Percentiles rank a stretch among this genome's conserved stretches.
Evolutionary conservation across 1,139 yeast species (phyloP).

Genomic region (Scheffersomyces quercinus): DNA sequence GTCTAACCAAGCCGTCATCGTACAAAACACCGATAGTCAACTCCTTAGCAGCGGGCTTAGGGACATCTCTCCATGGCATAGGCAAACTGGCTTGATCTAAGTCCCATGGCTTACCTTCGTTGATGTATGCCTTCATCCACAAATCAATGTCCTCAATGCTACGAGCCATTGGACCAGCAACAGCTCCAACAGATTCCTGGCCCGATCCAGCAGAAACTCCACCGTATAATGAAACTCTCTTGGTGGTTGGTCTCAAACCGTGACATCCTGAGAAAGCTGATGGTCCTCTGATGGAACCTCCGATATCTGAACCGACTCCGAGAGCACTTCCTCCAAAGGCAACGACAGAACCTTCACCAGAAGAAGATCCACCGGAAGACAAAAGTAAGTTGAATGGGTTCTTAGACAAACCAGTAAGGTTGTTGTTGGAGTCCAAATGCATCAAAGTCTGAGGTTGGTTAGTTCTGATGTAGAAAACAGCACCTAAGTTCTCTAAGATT

Average conservation of each 20-base stretch:
- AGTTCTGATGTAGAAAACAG: constrained; percentile 56
- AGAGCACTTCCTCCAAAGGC: constrained; percentile 64
- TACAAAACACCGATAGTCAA: constrained; percentile 41
- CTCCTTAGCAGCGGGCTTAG: constrained; percentile 25
- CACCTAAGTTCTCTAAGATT: constrained; percentile 62
- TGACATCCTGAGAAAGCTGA: constrained; percentile 69
- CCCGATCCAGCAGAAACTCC: constrained; percentile 57
- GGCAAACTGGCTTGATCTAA: constrained; percentile 56
- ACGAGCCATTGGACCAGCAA: constrained; percentile 64
- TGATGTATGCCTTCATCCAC: constrained; percentile 57
- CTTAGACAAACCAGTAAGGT: constrained; percentile 37
- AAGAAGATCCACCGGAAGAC: constrained; percentile 64
- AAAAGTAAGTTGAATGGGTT: constrained; percentile 43
- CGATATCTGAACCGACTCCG: constrained; percentile 78
- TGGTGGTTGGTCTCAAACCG: constrained; percentile 70
- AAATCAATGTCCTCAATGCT: constrained; percentile 63
- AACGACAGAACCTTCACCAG: constrained; percentile 75
- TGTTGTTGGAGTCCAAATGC: constrained; percentile 48
- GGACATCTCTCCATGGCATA: constrained; percentile 63
- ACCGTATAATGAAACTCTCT: constrained; percentile 55
- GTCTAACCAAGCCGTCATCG: constrained; percentile 39
- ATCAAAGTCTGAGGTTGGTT: constrained; percentile 49
- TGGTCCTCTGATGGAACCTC: constrained; percentile 77
- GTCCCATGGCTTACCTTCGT: constrained; percentile 70
- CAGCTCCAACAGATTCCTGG: constrained; percentile 59